Percentiles rank a stretch among this genome's conserved stretches.
These are phyloP conservation scores for Phytophthora pluvialis DNA, from an alignment of 352 stramenopile species.

Conservation along the genomic window DNA sequence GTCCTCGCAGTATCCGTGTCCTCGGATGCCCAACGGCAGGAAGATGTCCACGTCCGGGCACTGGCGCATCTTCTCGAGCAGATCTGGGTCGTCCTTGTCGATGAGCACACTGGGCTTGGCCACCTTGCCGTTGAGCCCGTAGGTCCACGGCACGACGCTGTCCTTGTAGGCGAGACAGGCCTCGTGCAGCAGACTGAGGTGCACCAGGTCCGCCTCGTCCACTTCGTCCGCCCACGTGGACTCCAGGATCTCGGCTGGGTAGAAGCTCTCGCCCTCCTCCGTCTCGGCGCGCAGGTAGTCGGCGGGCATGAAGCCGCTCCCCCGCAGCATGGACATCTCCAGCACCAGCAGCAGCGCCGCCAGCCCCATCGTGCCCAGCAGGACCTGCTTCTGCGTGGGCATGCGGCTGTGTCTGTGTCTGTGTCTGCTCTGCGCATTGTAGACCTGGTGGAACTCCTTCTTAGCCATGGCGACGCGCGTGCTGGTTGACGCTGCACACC, in stretches of 20 bases:
- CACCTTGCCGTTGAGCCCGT: conserved; percentile 28
- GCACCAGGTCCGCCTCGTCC: conserved; percentile 42
- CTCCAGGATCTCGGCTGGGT: conserved; percentile 50
- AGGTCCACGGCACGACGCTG: conserved; percentile 58
- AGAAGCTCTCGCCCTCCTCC: conserved; percentile 45
- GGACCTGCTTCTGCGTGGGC: conserved; percentile 36
- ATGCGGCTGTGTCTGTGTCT: conserved; percentile 21
- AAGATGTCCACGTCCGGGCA: conserved; percentile 75
- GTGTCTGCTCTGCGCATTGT: conserved; percentile 39
- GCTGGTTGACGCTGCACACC: not conserved
- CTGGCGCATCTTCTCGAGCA: conserved; percentile 56
- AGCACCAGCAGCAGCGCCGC: conserved; percentile 30
- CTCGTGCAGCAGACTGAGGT: conserved; percentile 60
- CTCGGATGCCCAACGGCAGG: conserved; percentile 50
- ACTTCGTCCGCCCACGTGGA: conserved; percentile 45
- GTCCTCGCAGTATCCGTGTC: conserved; percentile 77
- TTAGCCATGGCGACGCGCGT: conserved; percentile 41
- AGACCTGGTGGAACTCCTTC: conserved; percentile 47
- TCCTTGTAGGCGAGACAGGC: conserved; percentile 52
- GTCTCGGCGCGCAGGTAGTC: conserved; percentile 33
- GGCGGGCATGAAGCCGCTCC: conserved; percentile 8
- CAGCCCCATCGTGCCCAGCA: conserved; percentile 31
- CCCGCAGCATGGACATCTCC: conserved; percentile 31
- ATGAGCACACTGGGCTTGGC: conserved; percentile 34
- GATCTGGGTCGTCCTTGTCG: conserved; percentile 39